phyloP scores from a whole-genome alignment of 2,329 filamentous ascomycete species.

The Talaromyces sp. region DNA sequence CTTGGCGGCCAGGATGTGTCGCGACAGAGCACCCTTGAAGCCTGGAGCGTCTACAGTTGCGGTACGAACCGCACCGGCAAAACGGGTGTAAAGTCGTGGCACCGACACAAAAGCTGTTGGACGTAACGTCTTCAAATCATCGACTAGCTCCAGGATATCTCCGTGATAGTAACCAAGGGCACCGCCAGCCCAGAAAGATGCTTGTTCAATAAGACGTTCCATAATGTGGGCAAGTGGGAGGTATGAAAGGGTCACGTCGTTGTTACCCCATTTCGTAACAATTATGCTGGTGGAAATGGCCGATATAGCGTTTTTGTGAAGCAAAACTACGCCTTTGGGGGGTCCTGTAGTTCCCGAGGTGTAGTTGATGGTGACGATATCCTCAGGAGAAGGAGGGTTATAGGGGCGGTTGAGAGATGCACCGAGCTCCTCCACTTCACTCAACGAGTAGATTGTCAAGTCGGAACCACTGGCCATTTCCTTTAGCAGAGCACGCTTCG shows the following conservation, averaged over 20 bases:
- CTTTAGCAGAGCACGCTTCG: conserved; percentile 75
- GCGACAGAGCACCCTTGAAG: conserved; percentile 73
- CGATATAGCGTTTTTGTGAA: conserved; percentile 75
- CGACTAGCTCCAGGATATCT: conserved; percentile 77
- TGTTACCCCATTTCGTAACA: conserved; percentile 30
- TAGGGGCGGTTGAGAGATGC: conserved; percentile 64
- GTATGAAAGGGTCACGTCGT: conserved; percentile 74
- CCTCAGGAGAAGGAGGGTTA: conserved; percentile 67
- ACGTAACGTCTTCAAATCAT: conserved; percentile 82
- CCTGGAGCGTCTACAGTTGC: conserved; percentile 76
- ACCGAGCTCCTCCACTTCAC: conserved; percentile 78
- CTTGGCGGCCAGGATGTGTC: conserved; percentile 76
- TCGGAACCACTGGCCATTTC: conserved; percentile 69
- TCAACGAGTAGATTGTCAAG: conserved; percentile 73
- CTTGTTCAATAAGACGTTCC: conserved; percentile 77
- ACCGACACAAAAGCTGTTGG: conserved; percentile 85
- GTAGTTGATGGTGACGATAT: conserved; percentile 72
- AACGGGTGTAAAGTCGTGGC: conserved; percentile 85
- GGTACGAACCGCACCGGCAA: conserved; percentile 75
- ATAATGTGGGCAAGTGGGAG: conserved; percentile 93
- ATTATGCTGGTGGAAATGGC: conserved; percentile 62
- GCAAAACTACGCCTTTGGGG: conserved; percentile 66
- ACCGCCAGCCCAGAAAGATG: conserved; percentile 65
- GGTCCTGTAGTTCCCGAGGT: conserved; percentile 63
- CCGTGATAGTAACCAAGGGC: conserved; percentile 91